Conservation (phyloP, 1,284 basidiomycete species). For the Ganoderma multipileum region DNA sequence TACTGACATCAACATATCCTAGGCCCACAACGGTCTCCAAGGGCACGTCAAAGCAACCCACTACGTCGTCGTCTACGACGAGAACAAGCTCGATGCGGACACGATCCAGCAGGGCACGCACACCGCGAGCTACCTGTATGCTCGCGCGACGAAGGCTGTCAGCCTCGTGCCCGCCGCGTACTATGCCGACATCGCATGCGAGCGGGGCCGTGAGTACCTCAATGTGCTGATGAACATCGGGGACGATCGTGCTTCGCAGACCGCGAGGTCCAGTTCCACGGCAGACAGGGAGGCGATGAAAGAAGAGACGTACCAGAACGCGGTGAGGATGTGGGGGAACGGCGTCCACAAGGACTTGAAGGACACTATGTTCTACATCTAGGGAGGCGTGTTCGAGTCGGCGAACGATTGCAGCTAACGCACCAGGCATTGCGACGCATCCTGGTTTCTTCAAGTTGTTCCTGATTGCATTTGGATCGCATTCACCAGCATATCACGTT, state of each 20-base stretch:
- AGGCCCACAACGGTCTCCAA: slow-evolving; percentile 71
- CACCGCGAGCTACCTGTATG: slow-evolving; percentile 70
- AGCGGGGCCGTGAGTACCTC: slow-evolving; percentile 73
- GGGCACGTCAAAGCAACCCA: slow-evolving; percentile 74
- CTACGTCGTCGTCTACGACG: slow-evolving; percentile 78
- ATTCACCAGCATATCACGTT: not conserved
- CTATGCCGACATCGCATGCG: slow-evolving; percentile 80
- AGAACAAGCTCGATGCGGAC: slow-evolving; percentile 68
- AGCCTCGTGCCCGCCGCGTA: slow-evolving; percentile 79
- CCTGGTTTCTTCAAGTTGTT: not conserved
- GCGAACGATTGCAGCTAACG: no score
- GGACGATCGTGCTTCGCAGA: slow-evolving; percentile 37
- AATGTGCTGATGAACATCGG: slow-evolving; percentile 65
- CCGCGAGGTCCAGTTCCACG: not conserved
- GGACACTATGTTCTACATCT: slow-evolving; percentile 79
- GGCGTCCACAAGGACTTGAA: slow-evolving; percentile 66
- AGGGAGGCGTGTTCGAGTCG: not conserved
- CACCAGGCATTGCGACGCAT: not conserved
- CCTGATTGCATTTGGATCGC: not conserved
- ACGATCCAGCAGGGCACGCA: slow-evolving; percentile 74
- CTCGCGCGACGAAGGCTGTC: slow-evolving; percentile 79
- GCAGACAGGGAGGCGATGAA: slow-evolving; percentile 58
- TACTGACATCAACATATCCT: not conserved
- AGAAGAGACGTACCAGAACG: slow-evolving; percentile 56
- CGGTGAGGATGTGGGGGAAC: slow-evolving; percentile 62